Base-by-base conservation (phyloP, 305 asterid species). In the Caryopteris hybrid region DNA sequence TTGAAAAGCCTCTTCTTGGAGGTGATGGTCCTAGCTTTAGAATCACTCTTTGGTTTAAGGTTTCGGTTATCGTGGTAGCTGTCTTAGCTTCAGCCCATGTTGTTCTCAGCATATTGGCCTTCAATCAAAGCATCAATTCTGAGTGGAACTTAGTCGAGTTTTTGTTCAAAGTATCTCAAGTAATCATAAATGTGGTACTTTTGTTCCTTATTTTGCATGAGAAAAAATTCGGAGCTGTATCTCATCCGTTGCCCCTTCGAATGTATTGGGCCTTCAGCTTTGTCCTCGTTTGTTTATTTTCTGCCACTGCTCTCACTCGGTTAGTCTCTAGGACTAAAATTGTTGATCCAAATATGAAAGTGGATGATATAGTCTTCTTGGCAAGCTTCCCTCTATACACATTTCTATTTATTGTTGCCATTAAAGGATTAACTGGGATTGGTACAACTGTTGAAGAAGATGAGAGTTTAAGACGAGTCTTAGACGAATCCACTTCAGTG, bases 161-260 rank as follows among this genome's bases (percentile, higher is more conserved):
- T 39, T 51, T 72, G 39, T 86, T 75, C 76, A 47, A 53, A n/a
- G 60, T 80, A 31, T 22, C 77, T 51, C 96, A 80, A 68, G 81
- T 84, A 38, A n/a, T 73, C 20, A 72, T 83, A 34, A 81, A 77
- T 76, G 48, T 74, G 14, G 71, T 63, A 0, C 39, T 85, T 47
- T 45, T 79, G 58, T 67, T 83, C 20, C 43, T 89, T 3, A 63
- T 86, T 60, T 72, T 71, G 11, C 88, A 78, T 29, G 87, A 83
- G 84, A 84, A 75, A 72, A 86, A 76, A 69, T 76, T 75, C 33
- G 72, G 76, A 11, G 84, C 88, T 43, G 61, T 64, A 46, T 68
- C 75, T 58, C 91, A 85, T 77, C 81, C 91, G 0, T 0, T 75
- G 60, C n/a, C 83, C 17, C 83, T 86, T 58, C 65, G 90, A 5